A percentile compares a stretch with the other conserved stretches of the same genome.
Conservation (phyloP, 495 filamentous ascomycete genomes). For the Cercophora samala region DNA sequence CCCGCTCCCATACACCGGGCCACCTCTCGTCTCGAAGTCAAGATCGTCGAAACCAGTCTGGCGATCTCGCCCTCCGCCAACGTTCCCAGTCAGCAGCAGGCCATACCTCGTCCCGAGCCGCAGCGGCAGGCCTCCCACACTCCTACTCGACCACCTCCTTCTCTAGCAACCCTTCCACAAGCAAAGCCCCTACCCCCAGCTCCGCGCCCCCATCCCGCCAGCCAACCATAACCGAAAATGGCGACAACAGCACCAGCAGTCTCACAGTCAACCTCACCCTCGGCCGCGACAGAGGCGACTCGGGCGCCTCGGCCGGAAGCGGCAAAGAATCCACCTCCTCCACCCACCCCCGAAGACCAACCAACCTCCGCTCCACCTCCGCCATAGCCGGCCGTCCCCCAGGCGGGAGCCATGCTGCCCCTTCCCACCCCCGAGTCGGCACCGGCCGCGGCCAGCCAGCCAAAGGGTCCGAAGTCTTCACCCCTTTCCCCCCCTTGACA, state of each 20-base stretch:
- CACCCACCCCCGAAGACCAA: conserved; percentile 28
- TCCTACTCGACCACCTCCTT: conserved; percentile 21
- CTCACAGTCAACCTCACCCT: conserved; percentile 8
- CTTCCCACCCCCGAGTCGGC: conserved; percentile 22
- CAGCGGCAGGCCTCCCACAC: conserved; percentile 17
- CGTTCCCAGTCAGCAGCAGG: conserved; percentile 47
- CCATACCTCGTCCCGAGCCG: conserved; percentile 12
- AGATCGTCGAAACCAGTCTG: conserved; percentile 44
- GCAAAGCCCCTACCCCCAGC: conserved; percentile 32
- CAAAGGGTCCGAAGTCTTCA: conserved; percentile 37
- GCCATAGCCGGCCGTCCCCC: conserved; percentile 47
- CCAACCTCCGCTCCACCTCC: conserved; percentile 48
- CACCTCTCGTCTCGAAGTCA: conserved; percentile 51
- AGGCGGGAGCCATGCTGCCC: conserved; percentile 4
- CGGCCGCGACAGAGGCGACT: conserved; percentile 40
- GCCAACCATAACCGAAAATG: conserved; percentile 23
- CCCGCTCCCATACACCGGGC: conserved; percentile 53
- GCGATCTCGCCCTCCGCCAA: conserved; percentile 48
- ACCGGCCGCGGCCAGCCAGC: conserved; percentile 30
- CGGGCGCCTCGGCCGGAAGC: conserved; percentile 36
- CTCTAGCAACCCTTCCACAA: conserved; percentile 29
- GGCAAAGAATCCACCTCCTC: conserved; percentile 30
- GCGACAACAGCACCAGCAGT: conserved; percentile 6
- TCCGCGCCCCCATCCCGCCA: conserved; percentile 32
- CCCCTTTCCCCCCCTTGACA: conserved; percentile 53